phyloP scores from a whole-genome alignment of 495 filamentous ascomycete species.

The Viridothelium virens region DNA sequence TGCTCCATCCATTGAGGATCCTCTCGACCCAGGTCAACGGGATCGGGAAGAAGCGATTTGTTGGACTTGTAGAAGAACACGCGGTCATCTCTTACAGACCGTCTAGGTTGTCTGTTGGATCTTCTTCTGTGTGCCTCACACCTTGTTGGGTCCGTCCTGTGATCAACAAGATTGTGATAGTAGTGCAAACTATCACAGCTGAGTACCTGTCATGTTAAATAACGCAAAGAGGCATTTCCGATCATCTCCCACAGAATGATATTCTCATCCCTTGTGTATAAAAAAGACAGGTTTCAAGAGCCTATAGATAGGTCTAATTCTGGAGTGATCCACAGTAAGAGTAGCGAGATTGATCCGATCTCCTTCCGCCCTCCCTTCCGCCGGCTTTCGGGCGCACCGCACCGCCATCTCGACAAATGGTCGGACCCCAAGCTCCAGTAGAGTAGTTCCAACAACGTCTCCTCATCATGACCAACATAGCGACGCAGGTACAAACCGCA shows the following conservation, averaged over 20 bases:
- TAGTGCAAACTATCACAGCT: neutral
- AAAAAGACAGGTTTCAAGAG: neutral
- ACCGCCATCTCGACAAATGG: neutral
- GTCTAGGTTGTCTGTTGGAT: neutral
- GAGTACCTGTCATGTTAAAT: no score
- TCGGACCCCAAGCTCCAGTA: neutral
- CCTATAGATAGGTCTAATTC: neutral
- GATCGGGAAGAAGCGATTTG: neutral
- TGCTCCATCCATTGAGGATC: neutral
- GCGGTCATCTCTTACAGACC: neutral
- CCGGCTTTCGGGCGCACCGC: neutral
- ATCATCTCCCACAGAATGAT: no score
- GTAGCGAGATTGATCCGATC: neutral
- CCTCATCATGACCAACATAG: neutral
- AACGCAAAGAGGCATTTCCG: no score
- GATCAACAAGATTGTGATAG: neutral
- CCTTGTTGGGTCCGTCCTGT: neutral
- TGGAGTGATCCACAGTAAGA: neutral
- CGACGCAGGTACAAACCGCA: neutral
- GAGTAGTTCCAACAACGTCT: neutral
- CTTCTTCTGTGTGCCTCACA: neutral
- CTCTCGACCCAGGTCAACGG: neutral
- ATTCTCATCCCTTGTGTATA: no score
- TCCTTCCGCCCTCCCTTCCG: neutral
- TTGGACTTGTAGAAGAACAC: neutral